phyloP scores from a whole-genome alignment of 371 early-diverging fungal species.

The Dinochytrium kinnereticum region DNA sequence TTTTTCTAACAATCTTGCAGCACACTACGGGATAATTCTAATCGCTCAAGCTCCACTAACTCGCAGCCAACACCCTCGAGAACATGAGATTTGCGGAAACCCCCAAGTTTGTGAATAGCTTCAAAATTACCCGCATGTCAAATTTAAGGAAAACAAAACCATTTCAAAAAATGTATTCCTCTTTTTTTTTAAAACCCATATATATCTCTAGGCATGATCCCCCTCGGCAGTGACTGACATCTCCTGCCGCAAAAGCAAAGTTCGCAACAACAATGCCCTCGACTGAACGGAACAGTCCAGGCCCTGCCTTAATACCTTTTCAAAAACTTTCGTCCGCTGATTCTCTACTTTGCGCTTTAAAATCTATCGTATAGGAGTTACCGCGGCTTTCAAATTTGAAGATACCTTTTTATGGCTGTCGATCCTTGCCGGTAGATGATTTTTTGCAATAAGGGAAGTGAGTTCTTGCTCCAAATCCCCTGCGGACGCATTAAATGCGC shows the following conservation, averaged over 20 bases:
- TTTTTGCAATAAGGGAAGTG: conserved; percentile 66
- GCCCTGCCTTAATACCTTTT: conserved; percentile 63
- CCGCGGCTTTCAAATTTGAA: no score
- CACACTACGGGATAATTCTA: conserved; percentile 19
- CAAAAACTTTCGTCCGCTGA: conserved; percentile 68
- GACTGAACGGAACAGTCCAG: conserved; percentile 65
- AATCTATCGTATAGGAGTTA: no score
- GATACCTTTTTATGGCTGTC: conserved; percentile 89
- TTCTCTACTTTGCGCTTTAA: conserved; percentile 67
- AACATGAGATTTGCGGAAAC: no score
- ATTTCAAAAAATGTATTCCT: no score
- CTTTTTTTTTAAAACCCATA: no score
- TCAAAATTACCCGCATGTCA: no score
- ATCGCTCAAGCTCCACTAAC: background rate
- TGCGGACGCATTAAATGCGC: conserved; percentile 67
- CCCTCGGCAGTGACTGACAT: conserved; percentile 41
- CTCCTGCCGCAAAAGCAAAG: conserved; percentile 61
- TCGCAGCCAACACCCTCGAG: background rate
- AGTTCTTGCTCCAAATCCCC: conserved; percentile 72
- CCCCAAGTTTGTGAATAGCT: no score
- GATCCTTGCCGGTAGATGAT: conserved; percentile 75
- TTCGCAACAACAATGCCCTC: conserved; percentile 63
- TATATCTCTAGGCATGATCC: background rate
- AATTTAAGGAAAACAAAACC: no score
- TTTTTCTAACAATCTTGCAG: background rate